These are phyloP conservation scores for Ogataea salicorniae DNA, from an alignment of 805 yeast genomes.

Conservation along the genomic window DNA sequence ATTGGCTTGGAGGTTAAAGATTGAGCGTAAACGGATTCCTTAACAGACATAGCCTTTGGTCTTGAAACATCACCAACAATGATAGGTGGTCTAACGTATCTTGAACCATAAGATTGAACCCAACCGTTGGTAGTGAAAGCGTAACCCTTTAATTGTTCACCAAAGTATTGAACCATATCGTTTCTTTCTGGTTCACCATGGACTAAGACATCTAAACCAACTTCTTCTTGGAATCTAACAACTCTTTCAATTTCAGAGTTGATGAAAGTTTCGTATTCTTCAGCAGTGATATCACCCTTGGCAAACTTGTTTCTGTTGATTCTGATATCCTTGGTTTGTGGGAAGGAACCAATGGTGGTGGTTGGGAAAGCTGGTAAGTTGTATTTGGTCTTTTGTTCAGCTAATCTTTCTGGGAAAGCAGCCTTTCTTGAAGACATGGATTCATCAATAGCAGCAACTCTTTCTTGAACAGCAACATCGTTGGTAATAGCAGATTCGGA, in stretches of 20 bases:
- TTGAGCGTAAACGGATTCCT: conserved; percentile 99
- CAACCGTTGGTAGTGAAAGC: conserved; percentile 99
- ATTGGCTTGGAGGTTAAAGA: conserved; percentile 91
- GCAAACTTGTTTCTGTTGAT: conserved; percentile 96
- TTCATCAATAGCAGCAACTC: conserved; percentile 73
- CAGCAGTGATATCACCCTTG: conserved; percentile 94
- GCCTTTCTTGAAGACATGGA: conserved; percentile 78
- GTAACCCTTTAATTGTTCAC: conserved; percentile 97
- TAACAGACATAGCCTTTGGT: conserved; percentile 97
- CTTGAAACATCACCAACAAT: conserved; percentile 99
- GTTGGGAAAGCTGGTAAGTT: conserved; percentile 99
- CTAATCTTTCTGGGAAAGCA: conserved; percentile 83
- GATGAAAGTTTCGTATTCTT: conserved; percentile 94
- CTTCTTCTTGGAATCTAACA: conserved; percentile 98
- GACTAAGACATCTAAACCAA: conserved; percentile 95
- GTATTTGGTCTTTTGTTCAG: conserved; percentile 78
- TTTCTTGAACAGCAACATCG: conserved; percentile 83
- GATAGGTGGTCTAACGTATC: conserved; percentile 99
- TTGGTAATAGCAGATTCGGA: conserved; percentile 82
- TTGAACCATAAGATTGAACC: conserved; percentile 99
- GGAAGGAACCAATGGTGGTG: conserved; percentile 99
- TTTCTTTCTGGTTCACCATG: conserved; percentile 99
- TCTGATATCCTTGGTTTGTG: conserved; percentile 99
- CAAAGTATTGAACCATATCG: conserved; percentile 99
- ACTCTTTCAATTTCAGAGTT: conserved; percentile 94